Percentiles rank a stretch among this genome's conserved stretches.
phyloP scores from a whole-genome alignment of 1,284 basidiomycete species.

The Xerocomus minutiporus region DNA sequence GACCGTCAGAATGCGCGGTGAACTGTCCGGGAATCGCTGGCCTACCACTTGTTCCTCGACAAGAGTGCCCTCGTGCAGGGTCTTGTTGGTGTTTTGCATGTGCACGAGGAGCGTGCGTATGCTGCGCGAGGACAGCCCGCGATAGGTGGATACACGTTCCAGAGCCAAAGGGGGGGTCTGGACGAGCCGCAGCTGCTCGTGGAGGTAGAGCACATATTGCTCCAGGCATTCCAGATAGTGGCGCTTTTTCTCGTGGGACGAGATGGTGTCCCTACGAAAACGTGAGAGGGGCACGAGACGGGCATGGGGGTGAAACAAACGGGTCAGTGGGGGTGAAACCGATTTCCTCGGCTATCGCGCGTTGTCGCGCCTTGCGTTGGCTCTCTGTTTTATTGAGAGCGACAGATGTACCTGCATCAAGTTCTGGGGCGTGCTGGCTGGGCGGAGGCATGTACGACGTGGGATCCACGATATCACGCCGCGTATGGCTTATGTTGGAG shows the following conservation, averaged over 20 bases:
- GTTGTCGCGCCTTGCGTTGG: conserved; percentile 50
- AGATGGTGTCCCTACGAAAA: conserved; percentile 55
- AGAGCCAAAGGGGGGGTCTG: conserved; percentile 46
- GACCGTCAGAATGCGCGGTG: neutral
- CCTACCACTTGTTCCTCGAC: conserved; percentile 53
- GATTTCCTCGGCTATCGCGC: conserved; percentile 49
- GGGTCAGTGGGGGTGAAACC: conserved; percentile 56
- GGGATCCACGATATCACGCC: neutral
- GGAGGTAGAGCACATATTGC: conserved; percentile 61
- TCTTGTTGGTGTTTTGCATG: conserved; percentile 52
- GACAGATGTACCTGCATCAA: neutral
- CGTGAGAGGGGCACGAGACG: neutral
- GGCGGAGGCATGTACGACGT: neutral
- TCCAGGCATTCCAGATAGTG: conserved; percentile 69
- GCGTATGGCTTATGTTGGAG: conserved; percentile 34
- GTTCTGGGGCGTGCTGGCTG: neutral
- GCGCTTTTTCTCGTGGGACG: conserved; percentile 72
- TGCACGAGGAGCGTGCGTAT: conserved; percentile 56
- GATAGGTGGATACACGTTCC: conserved; percentile 51
- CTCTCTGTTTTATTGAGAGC: conserved; percentile 35
- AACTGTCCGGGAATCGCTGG: neutral
- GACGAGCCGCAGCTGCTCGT: conserved; percentile 52
- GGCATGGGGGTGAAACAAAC: conserved; percentile 36
- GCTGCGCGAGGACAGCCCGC: conserved; percentile 57
- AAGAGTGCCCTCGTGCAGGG: conserved; percentile 44